Conservation (phyloP, 305 asterid genomes). For the Ilex paraguariensis region DNA sequence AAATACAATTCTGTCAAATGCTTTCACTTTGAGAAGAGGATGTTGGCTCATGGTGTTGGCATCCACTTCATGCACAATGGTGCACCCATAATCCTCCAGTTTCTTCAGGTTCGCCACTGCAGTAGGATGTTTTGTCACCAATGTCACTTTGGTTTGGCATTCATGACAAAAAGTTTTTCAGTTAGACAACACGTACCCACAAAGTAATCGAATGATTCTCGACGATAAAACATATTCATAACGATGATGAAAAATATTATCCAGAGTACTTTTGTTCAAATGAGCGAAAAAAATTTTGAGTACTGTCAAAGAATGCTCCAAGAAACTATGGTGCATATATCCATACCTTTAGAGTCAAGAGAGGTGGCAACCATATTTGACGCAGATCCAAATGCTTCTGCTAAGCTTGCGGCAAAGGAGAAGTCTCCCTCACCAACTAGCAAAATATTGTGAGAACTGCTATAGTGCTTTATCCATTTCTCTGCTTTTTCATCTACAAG, state of each 20-base stretch:
- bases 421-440: constrained; percentile 21
- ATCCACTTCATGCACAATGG: constrained; percentile 16
- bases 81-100: constrained; percentile 20
- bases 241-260: too few species aligned
- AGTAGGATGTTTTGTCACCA: constrained; percentile 12
- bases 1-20: constrained; percentile 29
- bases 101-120: constrained; percentile 11
- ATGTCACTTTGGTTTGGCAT: too few species aligned
- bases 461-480: constrained; percentile 16
- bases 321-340: too few species aligned
- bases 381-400: constrained; percentile 13
- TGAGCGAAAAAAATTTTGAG: too few species aligned
- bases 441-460: constrained; percentile 9
- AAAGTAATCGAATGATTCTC: too few species aligned
- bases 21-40: background rate
- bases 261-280: too few species aligned
- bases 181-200: background rate
- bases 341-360: constrained; percentile 7
- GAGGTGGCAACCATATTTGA: constrained; percentile 14
- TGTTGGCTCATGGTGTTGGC: constrained; percentile 16
- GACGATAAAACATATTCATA: too few species aligned
- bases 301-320: too few species aligned
- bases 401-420: constrained; percentile 7
- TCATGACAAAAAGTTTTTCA: constrained; percentile 4
- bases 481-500: background rate